Evolutionary conservation across 345 rosid species (phyloP).

Genomic region (Euphorbia tirucalli): DNA sequence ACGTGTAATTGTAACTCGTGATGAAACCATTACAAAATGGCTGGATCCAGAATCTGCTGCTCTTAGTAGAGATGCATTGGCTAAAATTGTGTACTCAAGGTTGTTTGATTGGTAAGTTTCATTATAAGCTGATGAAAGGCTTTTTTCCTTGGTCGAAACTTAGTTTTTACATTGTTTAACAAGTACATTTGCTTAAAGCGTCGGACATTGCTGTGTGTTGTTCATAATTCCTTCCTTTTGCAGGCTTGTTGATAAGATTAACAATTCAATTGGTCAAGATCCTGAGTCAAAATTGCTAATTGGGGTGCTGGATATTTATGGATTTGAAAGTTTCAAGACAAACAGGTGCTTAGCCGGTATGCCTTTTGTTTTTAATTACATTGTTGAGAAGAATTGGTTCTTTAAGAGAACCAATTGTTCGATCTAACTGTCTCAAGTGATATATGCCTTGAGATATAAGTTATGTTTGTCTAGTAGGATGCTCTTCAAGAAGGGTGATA

Average conservation of each 20-base stretch:
- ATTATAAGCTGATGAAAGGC: constrained; percentile 8
- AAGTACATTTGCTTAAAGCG: constrained; percentile 13
- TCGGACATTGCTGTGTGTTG: not conserved
- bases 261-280: constrained; percentile 94
- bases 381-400: constrained; percentile 37
- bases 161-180: constrained; percentile 13
- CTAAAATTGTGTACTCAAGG: constrained; percentile 86
- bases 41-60: constrained; percentile 90
- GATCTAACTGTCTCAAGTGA: constrained; percentile 16
- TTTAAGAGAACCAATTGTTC: constrained; percentile 19
- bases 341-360: constrained; percentile 95
- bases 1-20: constrained; percentile 96
- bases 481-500: not conserved
- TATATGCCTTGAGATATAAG: not conserved
- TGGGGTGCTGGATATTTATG: constrained; percentile 98
- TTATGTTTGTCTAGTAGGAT: not conserved
- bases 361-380: constrained; percentile 42
- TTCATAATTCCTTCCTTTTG: constrained; percentile 24
- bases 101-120: constrained; percentile 91
- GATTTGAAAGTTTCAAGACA: constrained; percentile 99
- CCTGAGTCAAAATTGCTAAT: constrained; percentile 82
- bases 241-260: constrained; percentile 95
- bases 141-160: constrained; percentile 3
- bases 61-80: constrained; percentile 91
- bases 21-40: constrained; percentile 94